Evolutionary conservation across 768 basidiomycete genomes (phyloP), one percentile per base, ranked within the genome.

Genomic region (Cystobasidium ongulense): DNA sequence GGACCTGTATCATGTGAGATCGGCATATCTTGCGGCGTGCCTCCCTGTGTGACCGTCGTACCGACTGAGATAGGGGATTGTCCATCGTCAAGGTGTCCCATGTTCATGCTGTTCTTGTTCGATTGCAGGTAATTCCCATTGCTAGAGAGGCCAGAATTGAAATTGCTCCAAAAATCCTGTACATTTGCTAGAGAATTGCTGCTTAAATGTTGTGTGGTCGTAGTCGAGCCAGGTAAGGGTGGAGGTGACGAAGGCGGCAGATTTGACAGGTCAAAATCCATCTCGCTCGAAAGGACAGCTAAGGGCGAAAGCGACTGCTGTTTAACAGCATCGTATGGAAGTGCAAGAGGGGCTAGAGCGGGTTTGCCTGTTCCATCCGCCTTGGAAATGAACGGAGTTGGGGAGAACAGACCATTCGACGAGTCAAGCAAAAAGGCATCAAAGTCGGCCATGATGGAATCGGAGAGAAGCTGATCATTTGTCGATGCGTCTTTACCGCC

Each of bases 161-260:
- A 39, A 41, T 35, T 38, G 25, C 41, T 38, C 35, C 35, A 39
- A 25, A 46, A 64, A 39, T 46, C 36, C 23, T 41, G 36, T 8
- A 46, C 38, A 4, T 38, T 46, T 25, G 63, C 41, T 18, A 64
- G 25, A 10, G 36, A 39, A 27, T 27, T 64, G 63, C 63, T 64
- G 63, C 36, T 64, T 29, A 36, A 13, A 25, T 46, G 35, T 36
- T 25, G 25, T 35, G 36, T 17, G 21, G 25, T 64, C 3, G 11
- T 3, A 39, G 7, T 27, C 33, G 63, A 64, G 63, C 25, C 33
- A 35, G 68, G 68, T 11, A 71, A 38, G 15, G 68, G 68, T 17
- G 68, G 68, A 13, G 68, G 68, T 21, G 53, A 57, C 5, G 68
- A 71, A n/a, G 68, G 68, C 2, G 68, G 68, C 31, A 71, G 68